Evolutionary conservation across 768 basidiomycete species (phyloP), one percentile per base, ranked within the genome.

Genomic region (Boletales sp.): DNA sequence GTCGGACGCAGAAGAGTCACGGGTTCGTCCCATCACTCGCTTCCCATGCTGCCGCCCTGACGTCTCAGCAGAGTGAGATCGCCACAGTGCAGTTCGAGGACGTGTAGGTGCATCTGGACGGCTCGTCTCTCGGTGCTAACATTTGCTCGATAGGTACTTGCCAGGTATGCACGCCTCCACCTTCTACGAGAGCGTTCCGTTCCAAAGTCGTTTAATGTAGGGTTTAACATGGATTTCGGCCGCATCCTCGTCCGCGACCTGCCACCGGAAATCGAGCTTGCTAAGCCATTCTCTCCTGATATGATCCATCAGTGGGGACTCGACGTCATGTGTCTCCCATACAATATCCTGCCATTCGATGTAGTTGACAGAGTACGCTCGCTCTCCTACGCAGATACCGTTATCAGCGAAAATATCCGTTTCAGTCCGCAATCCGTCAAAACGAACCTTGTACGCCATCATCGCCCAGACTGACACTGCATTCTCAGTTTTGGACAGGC

Each of bases 251-350:
- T 78, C 36, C 66, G 70, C 14, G 60, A 73, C 31, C 50, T 63
- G 8, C 53, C 59, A 21, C 28, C 63, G 1, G 45, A 64, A 1
- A 33, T 55, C 5, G 44, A 55, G 3, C 64, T 71, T 19, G 57
- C 75, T 3, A 59, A 75, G n/a, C 75, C 76, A 1, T 83, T 82
- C 61, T 74, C 76, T 5, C 55, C 71, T 40, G 75, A 74, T 4
- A 61, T 83, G 3, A 60, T 69, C n/a, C 65, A 61, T 11, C 80
- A 83, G 50, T 69, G 77, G 42, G 79, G 72, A 43, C 61, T 67
- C 17, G 72, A 83, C 8, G 69, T 84, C 19, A 64, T 70, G 38
- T 84, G 82, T 54, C 64, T 85, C 11, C 84, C 83, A 1, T 87
- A 74, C 66, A 75, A 69, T 19, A 63, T 78, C 10, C 72, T 77